Conservation (phyloP, 768 basidiomycete species). For the Pholiota conissans region DNA sequence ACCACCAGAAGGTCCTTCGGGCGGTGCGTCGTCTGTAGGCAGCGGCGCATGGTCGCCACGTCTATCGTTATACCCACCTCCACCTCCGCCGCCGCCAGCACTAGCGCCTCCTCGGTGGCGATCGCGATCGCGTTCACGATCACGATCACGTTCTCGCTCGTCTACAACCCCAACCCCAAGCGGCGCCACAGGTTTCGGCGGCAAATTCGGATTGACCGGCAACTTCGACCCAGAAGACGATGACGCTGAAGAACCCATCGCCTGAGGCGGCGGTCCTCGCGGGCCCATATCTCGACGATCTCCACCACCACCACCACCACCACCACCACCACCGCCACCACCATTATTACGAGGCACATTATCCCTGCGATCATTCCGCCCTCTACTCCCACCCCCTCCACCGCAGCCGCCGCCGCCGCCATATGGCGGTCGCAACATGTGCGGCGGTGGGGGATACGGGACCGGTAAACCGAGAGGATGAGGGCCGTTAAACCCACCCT, state of each 20-base stretch:
- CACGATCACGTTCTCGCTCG: no score
- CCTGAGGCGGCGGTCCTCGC: no score
- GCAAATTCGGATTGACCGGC: constrained; percentile 18
- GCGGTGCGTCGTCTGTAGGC: constrained; percentile 6
- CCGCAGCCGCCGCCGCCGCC: neutral
- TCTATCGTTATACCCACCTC: constrained; percentile 7
- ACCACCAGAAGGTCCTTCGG: constrained; percentile 13
- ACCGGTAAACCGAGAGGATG: neutral
- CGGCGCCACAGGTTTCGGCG: constrained; percentile 16
- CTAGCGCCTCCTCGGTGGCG: neutral
- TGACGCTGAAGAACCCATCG: no score
- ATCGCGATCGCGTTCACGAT: no score
- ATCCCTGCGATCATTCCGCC: constrained; percentile 3
- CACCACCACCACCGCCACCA: no score
- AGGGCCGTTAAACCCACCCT: neutral
- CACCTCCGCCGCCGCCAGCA: neutral
- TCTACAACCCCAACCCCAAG: constrained; percentile 4
- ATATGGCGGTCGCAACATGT: neutral
- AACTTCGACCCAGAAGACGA: no score
- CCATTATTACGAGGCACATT: no score
- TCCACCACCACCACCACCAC: no score
- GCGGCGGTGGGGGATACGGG: neutral
- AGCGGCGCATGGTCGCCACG: neutral
- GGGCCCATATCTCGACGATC: no score
- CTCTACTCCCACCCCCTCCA: no score